Evolutionary conservation across 2,329 filamentous ascomycete species (phyloP).

Genomic region (Claviceps monticola): DNA sequence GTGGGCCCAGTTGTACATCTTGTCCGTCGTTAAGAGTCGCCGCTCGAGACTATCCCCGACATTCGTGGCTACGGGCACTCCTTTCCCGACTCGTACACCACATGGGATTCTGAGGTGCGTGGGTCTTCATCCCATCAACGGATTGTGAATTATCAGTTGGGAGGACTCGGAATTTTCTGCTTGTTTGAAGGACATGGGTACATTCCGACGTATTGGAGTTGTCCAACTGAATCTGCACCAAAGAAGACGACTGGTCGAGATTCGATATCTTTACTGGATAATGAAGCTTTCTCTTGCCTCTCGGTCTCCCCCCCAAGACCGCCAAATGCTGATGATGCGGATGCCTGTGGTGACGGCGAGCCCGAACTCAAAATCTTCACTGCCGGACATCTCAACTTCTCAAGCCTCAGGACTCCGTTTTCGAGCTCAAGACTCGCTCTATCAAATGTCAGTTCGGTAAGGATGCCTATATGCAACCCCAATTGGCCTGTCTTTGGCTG

Average conservation of each 20-base stretch:
- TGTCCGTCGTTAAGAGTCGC: slow-evolving; percentile 45
- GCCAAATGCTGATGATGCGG: not conserved
- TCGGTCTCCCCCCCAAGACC: not conserved
- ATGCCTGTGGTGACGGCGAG: slow-evolving; percentile 8
- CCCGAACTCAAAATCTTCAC: slow-evolving; percentile 7
- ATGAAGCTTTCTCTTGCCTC: not conserved
- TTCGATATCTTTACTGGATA: not conserved
- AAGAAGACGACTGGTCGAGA: not conserved
- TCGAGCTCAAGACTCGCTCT: slow-evolving; percentile 32
- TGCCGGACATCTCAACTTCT: not conserved
- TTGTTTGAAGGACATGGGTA: slow-evolving; percentile 18
- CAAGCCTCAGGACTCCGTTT: slow-evolving; percentile 17
- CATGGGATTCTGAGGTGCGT: slow-evolving; percentile 40
- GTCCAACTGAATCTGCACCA: not conserved
- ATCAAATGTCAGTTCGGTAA: slow-evolving; percentile 6
- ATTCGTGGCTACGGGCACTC: slow-evolving; percentile 49
- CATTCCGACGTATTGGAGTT: slow-evolving; percentile 2
- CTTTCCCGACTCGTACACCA: slow-evolving; percentile 53
- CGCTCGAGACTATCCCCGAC: slow-evolving; percentile 39
- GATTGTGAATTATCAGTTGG: not conserved
- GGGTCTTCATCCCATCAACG: slow-evolving; percentile 49
- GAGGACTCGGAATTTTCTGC: slow-evolving; percentile 13
- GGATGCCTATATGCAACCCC: slow-evolving; percentile 16
- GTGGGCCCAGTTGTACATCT: slow-evolving; percentile 43
- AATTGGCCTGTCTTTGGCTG: slow-evolving; percentile 30